Conservation (phyloP, 495 filamentous ascomycete genomes). For the Penicillium odoratum region DNA sequence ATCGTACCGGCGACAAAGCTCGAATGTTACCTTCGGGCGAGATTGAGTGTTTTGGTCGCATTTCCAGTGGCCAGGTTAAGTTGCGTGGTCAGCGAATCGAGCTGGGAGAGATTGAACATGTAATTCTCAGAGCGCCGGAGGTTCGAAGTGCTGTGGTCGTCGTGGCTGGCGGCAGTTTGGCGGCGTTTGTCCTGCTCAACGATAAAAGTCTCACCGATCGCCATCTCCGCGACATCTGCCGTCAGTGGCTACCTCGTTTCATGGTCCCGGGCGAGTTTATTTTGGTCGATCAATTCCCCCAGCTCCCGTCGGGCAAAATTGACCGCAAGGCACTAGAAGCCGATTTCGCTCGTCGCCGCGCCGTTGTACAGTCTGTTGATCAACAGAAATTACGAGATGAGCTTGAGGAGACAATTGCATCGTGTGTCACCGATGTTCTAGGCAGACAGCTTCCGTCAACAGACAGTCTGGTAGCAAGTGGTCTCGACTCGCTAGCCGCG, state of each 20-base stretch:
- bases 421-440: constrained; percentile 49
- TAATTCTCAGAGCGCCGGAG: constrained; percentile 53
- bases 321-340: constrained; percentile 64
- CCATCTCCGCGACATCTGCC: constrained; percentile 57
- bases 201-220: constrained; percentile 27
- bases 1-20: constrained; percentile 84
- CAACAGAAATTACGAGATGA: constrained; percentile 30
- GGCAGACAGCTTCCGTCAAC: constrained; percentile 34
- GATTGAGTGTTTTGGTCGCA: constrained; percentile 80
- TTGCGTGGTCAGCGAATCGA: constrained; percentile 80
- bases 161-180: constrained; percentile 58
- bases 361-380: constrained; percentile 24
- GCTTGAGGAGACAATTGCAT: constrained; percentile 48
- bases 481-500: constrained; percentile 71
- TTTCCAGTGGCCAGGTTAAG: constrained; percentile 76
- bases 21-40: constrained; percentile 62
- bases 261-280: constrained; percentile 77
- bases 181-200: constrained; percentile 64
- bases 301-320: constrained; percentile 75
- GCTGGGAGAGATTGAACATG: constrained; percentile 79
- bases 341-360: constrained; percentile 46
- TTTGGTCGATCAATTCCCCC: constrained; percentile 60
- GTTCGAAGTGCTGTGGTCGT: constrained; percentile 57
- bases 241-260: constrained; percentile 68
- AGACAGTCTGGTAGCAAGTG: constrained; percentile 51